Base-by-base conservation (phyloP, 2,329 filamentous ascomycete species). In the Botryotinia narcissicola region DNA sequence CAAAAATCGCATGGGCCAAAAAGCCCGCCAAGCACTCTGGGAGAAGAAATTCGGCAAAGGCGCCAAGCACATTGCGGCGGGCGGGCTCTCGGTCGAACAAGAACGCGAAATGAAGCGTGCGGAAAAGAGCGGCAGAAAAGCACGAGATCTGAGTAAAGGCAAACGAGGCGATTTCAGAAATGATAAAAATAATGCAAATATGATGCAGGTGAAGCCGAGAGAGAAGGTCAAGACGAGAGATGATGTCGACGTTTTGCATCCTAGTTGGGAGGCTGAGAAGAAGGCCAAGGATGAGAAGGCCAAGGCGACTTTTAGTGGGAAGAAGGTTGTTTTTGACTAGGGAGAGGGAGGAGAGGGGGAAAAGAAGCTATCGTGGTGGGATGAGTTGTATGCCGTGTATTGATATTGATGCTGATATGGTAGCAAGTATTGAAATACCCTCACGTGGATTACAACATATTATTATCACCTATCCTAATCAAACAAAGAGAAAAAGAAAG, bases 1-100 rank as follows among this genome's bases (percentile, higher is more conserved):
- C 78, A 95, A 94, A 82, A 95, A 95, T 78, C 87, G 92, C 35
- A 86, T 89, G 64, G 93, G 93, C 5, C 93, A 97, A 82, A 87
- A 90, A 61, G 92, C 91, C n/a, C 88, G 93, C 14, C 92, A 93
- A 80, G 88, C 90, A 37, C 92, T 96, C 74, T 92, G 90, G 85
- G 93, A 95, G 84, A 91, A 93, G 83, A 95, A 95, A 80, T 95
- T 87, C 81, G 92, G 92, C 68, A 85, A 86, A 22, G 86, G 87
- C 75, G 93, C 93, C 1, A 81, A 81, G 61, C 80, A 82, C 73
- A 78, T 82, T 32, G 77, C 78, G 62, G 75, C 74, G 7, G 80
- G 79, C 4, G 62, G 71, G 7, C 51, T 69, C 12, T 69, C 67
- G 22, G 32, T 63, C 20, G 35, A 70, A 32, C 37, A 76, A 64